Conservation (phyloP, 257 asterid genomes). For the Ajuga chamaepitys region DNA sequence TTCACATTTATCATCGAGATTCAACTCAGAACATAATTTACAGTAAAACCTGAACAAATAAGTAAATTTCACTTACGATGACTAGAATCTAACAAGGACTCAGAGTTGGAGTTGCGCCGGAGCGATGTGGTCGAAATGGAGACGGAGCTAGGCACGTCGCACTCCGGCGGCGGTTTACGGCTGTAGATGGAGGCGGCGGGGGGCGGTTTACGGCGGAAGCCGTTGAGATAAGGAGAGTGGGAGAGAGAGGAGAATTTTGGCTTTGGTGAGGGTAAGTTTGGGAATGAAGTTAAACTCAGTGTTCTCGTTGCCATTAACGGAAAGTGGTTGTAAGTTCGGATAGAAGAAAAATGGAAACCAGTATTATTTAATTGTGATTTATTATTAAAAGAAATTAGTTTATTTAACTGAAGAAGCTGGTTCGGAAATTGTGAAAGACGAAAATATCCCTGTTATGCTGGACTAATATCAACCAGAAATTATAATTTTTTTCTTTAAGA, state of each 20-base stretch:
- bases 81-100: conserved; percentile 44
- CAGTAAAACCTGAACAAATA: neutral
- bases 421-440: neutral
- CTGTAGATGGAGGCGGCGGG: conserved; percentile 13
- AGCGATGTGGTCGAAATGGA: conserved; percentile 25
- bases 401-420: neutral
- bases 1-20: neutral
- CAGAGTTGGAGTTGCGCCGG: conserved; percentile 37
- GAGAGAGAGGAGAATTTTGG: conserved; percentile 30
- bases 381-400: neutral
- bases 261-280: conserved; percentile 36
- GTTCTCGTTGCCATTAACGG: conserved; percentile 37
- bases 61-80: conserved; percentile 32
- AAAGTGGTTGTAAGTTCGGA: neutral
- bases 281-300: conserved; percentile 20
- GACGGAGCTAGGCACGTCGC: conserved; percentile 38
- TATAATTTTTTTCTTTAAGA: neutral
- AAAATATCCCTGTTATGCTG: conserved; percentile 10
- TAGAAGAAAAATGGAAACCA: neutral
- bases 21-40: neutral
- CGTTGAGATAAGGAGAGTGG: conserved; percentile 19
- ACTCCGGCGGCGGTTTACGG: conserved; percentile 25
- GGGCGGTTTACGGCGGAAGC: conserved; percentile 28
- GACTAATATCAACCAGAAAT: conserved; percentile 3
- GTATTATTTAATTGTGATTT: neutral